Conservation (phyloP, 129 eudicot genomes). For the Chrysanthemum makinoi region DNA sequence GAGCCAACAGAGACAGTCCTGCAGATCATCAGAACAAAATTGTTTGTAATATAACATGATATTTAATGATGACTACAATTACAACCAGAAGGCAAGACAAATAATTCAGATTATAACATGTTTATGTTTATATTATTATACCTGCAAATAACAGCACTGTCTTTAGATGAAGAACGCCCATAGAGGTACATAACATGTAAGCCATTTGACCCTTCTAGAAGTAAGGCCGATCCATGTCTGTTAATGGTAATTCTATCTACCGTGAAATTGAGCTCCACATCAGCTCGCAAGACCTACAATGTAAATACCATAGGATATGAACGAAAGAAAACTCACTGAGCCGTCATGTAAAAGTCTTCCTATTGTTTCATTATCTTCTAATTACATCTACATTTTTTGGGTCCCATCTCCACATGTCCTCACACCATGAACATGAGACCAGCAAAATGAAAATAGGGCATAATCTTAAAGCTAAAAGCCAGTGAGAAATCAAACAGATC, state of each 20-base stretch:
- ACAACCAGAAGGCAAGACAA: neutral
- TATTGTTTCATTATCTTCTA: no score
- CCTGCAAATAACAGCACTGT: conserved; percentile 81
- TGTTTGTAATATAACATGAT: conserved; percentile 1
- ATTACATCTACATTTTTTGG: no score
- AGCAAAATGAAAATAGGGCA: no score
- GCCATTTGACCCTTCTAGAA: conserved; percentile 65
- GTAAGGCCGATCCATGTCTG: conserved; percentile 78
- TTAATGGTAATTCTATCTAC: conserved; percentile 71
- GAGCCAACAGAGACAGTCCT: conserved; percentile 86
- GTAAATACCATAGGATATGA: conserved; percentile 10
- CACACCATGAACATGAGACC: no score
- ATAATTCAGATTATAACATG: neutral
- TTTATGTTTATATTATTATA: conserved; percentile 12
- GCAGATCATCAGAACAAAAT: conserved; percentile 25
- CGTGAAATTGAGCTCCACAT: conserved; percentile 52
- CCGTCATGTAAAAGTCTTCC: no score
- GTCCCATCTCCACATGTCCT: no score
- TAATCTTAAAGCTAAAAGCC: no score
- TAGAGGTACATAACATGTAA: conserved; percentile 69
- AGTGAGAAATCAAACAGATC: no score
- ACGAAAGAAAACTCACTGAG: no score
- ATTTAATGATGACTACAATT: no score
- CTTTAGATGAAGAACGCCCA: conserved; percentile 63
- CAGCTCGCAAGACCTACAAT: conserved; percentile 74